Evolutionary conservation across 2,329 filamentous ascomycete species (phyloP).

Genomic region (Cordyceps cateniannulata): DNA sequence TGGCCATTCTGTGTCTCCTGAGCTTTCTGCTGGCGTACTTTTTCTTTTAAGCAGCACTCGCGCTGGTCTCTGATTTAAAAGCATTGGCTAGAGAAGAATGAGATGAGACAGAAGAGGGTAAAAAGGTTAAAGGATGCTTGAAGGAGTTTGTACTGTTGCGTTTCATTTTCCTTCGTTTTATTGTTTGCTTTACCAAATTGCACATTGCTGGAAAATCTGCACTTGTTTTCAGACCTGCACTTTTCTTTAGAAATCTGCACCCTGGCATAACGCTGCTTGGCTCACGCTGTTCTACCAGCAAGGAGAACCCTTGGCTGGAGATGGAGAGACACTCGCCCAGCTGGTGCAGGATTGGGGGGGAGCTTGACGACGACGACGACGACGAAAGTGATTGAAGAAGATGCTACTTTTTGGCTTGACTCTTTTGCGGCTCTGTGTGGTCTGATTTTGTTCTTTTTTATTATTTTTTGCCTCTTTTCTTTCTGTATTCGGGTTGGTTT

Average conservation of each 20-base stretch:
- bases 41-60: conserved; percentile 64
- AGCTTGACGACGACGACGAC: not conserved
- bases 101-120: not conserved
- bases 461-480: not conserved
- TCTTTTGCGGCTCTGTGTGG: not conserved
- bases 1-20: conserved; percentile 75
- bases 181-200: not conserved
- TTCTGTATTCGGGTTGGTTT: not conserved
- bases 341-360: not conserved
- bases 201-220: conserved; percentile 4
- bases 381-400: not conserved
- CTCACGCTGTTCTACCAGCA: not conserved
- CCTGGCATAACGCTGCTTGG: not conserved
- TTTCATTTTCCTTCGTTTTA: not conserved
- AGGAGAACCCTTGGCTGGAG: not conserved
- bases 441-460: not conserved
- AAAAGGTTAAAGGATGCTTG: not conserved
- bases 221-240: not conserved
- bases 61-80: not conserved
- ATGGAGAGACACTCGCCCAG: not conserved
- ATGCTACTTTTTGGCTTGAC: not conserved
- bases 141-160: not conserved
- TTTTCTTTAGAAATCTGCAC: not conserved
- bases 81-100: not conserved
- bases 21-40: conserved; percentile 94